Base-by-base conservation (phyloP, 805 yeast genomes). In the Candida krabiensis region DNA sequence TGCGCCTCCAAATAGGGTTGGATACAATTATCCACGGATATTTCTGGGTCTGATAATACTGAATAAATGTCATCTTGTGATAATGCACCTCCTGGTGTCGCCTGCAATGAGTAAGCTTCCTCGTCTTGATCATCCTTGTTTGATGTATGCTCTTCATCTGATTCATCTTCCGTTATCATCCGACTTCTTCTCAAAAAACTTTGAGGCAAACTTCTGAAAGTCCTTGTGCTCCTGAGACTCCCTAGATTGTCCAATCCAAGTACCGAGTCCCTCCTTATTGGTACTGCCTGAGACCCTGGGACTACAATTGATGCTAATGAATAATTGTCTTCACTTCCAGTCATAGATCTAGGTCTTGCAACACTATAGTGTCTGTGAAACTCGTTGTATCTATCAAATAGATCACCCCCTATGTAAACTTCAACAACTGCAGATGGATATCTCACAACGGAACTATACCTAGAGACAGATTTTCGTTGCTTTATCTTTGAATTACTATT, bases 211-310 rank as follows among this genome's bases (percentile, higher is more conserved):
- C 29, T 24, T 15, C 36, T 13, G 12, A 33, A 11, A 8, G 24
- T 31, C 19, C 19, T 31, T 31, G 37, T n/a, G 13, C 37, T 34
- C 32, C 31, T 23, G 9, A 19, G 25, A 21, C 38, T 37, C 4
- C 28, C 28, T 8, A 25, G 16, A 5, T 6, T 31, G 8, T 7
- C 17, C 2, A 27, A 13, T 11, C 33, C 38, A 31, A 31, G 13
- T 12, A 41, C 19, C 7, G 55, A 44, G 21, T 58, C 62, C 31
- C 55, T 40, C 28, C 56, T 38, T 8, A 58, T 56, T 3, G 60
- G 54, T 14, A 55, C 43, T 2, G 42, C 40, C 4, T 30, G 40
- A 3, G 44, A 35, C 6, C 51, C 56, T 1, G 62, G 55, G 12
- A 30, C 31, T 9, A 52, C 40, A 4, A 56, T 17, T 3, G 57